A percentile compares a stretch with the other conserved stretches of the same genome.
These are phyloP conservation scores for Elsinoe australis DNA, from an alignment of 2,329 filamentous ascomycete genomes.

Conservation along the genomic window DNA sequence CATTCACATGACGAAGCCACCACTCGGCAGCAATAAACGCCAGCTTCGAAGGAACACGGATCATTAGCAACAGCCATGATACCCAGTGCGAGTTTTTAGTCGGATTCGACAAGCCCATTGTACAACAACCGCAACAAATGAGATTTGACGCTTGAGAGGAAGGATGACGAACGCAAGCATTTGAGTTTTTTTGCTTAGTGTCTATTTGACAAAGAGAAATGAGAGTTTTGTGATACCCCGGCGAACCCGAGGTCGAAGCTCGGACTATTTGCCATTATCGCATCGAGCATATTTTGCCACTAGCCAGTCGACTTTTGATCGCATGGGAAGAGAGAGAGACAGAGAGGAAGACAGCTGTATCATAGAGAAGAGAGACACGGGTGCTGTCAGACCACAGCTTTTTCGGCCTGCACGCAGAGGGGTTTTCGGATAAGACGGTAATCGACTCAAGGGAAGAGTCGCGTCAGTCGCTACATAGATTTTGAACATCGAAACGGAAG, in stretches of 20 bases:
- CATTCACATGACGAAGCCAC: background rate
- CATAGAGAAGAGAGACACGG: constrained; percentile 7
- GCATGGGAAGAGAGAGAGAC: background rate
- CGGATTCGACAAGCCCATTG: constrained; percentile 5
- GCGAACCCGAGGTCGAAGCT: constrained; percentile 15
- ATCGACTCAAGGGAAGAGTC: constrained; percentile 11
- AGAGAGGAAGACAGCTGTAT: background rate
- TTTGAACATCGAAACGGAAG: background rate
- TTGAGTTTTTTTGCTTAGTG: constrained; percentile 1
- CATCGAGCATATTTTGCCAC: constrained; percentile 14
- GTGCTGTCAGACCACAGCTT: background rate
- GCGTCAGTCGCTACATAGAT: constrained; percentile 14
- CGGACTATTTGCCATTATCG: constrained; percentile 10
- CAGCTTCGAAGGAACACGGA: background rate
- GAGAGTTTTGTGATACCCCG: constrained; percentile 16
- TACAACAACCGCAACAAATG: constrained; percentile 7
- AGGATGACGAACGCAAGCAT: constrained; percentile 6
- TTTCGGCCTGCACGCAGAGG: background rate
- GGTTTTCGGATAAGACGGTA: background rate
- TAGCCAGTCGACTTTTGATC: background rate
- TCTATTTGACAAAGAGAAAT: constrained; percentile 1
- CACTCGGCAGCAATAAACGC: constrained; percentile 5
- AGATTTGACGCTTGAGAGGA: background rate
- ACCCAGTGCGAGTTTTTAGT: constrained; percentile 3
- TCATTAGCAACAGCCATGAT: constrained; percentile 9